A percentile compares a stretch with the other conserved stretches of the same genome.
Evolutionary conservation across 768 basidiomycete genomes (phyloP).

Genomic region (Hypsizygus marmoreus): DNA sequence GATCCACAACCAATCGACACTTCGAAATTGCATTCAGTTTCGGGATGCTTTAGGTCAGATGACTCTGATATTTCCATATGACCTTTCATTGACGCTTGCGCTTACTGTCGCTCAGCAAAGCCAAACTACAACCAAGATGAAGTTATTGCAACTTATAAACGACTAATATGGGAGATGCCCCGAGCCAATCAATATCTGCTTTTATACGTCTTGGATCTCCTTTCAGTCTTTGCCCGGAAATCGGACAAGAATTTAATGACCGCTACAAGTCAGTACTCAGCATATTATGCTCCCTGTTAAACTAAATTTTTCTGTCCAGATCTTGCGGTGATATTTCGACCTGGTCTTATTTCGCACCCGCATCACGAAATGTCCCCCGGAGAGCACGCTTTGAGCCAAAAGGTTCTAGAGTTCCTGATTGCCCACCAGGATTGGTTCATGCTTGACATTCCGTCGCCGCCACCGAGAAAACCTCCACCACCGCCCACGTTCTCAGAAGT

Average conservation of each 20-base stretch:
- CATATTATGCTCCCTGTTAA: neutral
- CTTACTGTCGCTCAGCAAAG: constrained; percentile 57
- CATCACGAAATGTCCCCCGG: constrained; percentile 81
- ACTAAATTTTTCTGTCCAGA: constrained; percentile 46
- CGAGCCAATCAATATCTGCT: constrained; percentile 93
- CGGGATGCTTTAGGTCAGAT: constrained; percentile 72
- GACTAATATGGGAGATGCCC: constrained; percentile 82
- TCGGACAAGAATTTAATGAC: constrained; percentile 95
- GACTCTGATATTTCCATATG: neutral
- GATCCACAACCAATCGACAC: constrained; percentile 15
- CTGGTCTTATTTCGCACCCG: constrained; percentile 90
- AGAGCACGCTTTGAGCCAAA: constrained; percentile 86
- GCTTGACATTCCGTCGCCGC: constrained; percentile 80
- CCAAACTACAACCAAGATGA: constrained; percentile 69
- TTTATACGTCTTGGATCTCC: constrained; percentile 92
- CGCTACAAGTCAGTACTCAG: constrained; percentile 70
- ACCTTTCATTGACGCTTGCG: constrained; percentile 1
- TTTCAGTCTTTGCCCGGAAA: constrained; percentile 93
- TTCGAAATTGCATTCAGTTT: no score
- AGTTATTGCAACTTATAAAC: constrained; percentile 79
- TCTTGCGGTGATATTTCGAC: constrained; percentile 96
- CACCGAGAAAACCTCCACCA: constrained; percentile 23
- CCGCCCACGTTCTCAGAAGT: constrained; percentile 34
- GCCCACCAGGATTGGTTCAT: constrained; percentile 96
- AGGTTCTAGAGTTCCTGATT: constrained; percentile 93